phyloP scores from a whole-genome alignment of 2,329 filamentous ascomycete species.

The Clonostachys rhizophaga region DNA sequence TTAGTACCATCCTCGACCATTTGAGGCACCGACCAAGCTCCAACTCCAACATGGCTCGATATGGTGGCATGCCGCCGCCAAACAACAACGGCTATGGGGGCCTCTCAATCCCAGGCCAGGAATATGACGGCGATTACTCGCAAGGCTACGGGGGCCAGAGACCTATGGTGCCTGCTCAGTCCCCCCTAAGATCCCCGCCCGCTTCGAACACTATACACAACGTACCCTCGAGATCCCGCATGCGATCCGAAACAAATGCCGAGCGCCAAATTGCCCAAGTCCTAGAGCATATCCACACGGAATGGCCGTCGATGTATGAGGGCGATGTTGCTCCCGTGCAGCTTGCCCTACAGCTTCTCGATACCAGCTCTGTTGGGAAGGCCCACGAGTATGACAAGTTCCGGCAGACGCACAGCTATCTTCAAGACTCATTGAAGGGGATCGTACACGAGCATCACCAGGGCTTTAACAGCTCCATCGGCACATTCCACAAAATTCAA shows the following conservation, averaged over 20 bases:
- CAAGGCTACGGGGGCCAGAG: conserved; percentile 15
- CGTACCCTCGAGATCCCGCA: conserved; percentile 26
- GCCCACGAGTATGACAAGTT: conserved; percentile 87
- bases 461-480: conserved; percentile 98
- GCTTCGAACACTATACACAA: conserved; percentile 10
- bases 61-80: conserved; percentile 28
- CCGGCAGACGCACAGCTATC: conserved; percentile 73
- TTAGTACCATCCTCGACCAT: no score
- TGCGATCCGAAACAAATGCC: conserved; percentile 37
- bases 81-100: conserved; percentile 22
- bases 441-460: conserved; percentile 99
- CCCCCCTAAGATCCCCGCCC: neutral
- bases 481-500: conserved; percentile 98
- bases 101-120: conserved; percentile 18
- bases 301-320: conserved; percentile 90
- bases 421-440: conserved; percentile 88
- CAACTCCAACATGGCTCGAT: conserved; percentile 42
- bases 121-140: conserved; percentile 37
- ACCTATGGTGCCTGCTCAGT: conserved; percentile 32
- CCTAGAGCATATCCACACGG: conserved; percentile 76
- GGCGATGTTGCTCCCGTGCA: conserved; percentile 90
- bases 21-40: no score
- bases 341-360: conserved; percentile 89
- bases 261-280: conserved; percentile 58
- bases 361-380: conserved; percentile 87